Evolutionary conservation across 2,329 filamentous ascomycete genomes (phyloP), one percentile per base, ranked within the genome.

Genomic region (Diaporthe aspalathi): DNA sequence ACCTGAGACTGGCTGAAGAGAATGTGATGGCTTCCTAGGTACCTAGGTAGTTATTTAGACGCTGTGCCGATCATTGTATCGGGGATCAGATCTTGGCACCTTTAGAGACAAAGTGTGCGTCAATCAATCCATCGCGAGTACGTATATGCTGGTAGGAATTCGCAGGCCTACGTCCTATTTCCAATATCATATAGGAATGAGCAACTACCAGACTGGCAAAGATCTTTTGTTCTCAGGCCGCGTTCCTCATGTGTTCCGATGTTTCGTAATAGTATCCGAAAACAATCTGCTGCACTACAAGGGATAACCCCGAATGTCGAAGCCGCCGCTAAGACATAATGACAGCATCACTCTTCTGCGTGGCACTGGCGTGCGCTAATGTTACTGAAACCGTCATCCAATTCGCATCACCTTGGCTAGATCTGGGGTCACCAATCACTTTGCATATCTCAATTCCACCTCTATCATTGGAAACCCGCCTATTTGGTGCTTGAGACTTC

Each of bases 301-400:
- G 60, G 60, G 43, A 27, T n/a, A 1, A 63, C 45, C 60, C 60
- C 12, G 43, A 16, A 20, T 22, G 43, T 35, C 40, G 22, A 63
- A 63, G 43, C 43, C 29, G 35, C 43, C 43, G 43, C 43, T 63
- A 63, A 49, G 43, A 32, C 27, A 6, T 14, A 17, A 63, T 63
- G 60, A 63, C 60, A 63, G 43, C 60, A 63, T 63, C 60, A 63
- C 60, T 63, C 43, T 16, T 24, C 24, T n/a, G n/a, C 20, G 32
- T 12, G 29, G 43, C 27, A 49, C 43, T 22, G 20, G 20, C 27
- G 11, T 24, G 60, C 43, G 20, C 43, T n/a, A n/a, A n/a, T n/a
- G n/a, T n/a, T 35, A 32, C 60, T 35, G 60, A 63, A 49, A 35
- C 43, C 8, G 29, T 4, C 35, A 49, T 49, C 60, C 2, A 7